Percentiles rank a stretch among this genome's conserved stretches.
Evolutionary conservation across 2,329 filamentous ascomycete genomes (phyloP).

Genomic region (Exophiala mesophila): DNA sequence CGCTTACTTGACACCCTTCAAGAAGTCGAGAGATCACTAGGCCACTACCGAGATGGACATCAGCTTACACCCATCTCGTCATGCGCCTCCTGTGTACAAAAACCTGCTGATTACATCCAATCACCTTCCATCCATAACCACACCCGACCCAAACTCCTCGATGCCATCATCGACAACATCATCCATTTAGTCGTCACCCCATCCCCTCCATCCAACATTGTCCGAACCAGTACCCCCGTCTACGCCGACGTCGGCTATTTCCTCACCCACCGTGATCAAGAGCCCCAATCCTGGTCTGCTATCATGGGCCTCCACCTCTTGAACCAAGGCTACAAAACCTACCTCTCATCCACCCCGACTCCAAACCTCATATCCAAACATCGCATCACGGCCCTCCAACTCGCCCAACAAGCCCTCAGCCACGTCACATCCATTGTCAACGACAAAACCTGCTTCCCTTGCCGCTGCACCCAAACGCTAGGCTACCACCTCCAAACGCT

Average conservation of each 20-base stretch:
- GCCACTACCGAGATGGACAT: slow-evolving; percentile 12
- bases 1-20: slow-evolving; percentile 12
- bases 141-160: slow-evolving; percentile 2
- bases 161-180: slow-evolving; percentile 26
- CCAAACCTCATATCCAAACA: slow-evolving; percentile 15
- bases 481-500: slow-evolving; percentile 28
- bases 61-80: slow-evolving; percentile 5
- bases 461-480: slow-evolving; percentile 28
- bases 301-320: slow-evolving; percentile 26
- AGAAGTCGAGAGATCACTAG: slow-evolving; percentile 11
- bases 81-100: slow-evolving; percentile 16
- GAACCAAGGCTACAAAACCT: slow-evolving; percentile 22
- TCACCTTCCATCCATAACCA: neutral
- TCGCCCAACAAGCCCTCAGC: slow-evolving; percentile 25
- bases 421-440: slow-evolving; percentile 21
- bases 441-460: slow-evolving; percentile 27
- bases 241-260: slow-evolving; percentile 24
- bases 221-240: slow-evolving; percentile 19
- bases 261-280: slow-evolving; percentile 15
- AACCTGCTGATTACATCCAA: slow-evolving; percentile 18
- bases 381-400: slow-evolving; percentile 26
- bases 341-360: slow-evolving; percentile 12
- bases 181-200: slow-evolving; percentile 17
- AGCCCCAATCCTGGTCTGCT: slow-evolving; percentile 18
- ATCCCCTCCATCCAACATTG: slow-evolving; percentile 11